Percentiles rank a stretch among this genome's conserved stretches.
phyloP scores from a whole-genome alignment of 177 flowering plant genomes.

The Vitis hybrid region DNA sequence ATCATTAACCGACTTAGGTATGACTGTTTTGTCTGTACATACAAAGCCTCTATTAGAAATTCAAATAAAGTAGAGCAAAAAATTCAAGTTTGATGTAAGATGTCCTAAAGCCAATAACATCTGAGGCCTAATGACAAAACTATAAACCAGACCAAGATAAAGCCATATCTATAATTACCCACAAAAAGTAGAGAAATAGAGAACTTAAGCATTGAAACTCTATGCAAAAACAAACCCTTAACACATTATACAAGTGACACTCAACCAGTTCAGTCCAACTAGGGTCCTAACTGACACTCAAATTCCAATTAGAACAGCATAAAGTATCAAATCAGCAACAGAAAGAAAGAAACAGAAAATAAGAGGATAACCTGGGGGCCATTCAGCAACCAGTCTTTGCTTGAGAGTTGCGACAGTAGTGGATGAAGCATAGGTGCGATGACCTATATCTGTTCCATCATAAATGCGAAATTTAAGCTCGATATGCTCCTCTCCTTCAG shows the following conservation, averaged over 20 bases:
- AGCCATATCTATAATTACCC: not conserved
- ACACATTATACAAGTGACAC: not conserved
- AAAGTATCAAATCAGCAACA: not conserved
- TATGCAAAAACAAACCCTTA: not conserved
- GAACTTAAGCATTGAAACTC: not conserved
- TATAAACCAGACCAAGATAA: not conserved
- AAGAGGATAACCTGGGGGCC: conserved; percentile 55
- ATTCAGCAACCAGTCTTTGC: conserved; percentile 51
- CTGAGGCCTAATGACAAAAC: not conserved
- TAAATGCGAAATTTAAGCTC: conserved; percentile 59
- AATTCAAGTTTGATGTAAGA: no score
- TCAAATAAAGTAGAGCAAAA: not conserved
- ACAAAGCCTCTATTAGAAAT: not conserved
- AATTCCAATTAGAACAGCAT: not conserved
- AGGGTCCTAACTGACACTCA: not conserved
- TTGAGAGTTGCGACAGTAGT: conserved; percentile 43
- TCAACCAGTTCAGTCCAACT: not conserved
- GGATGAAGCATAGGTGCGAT: conserved; percentile 38
- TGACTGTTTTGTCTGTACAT: conserved; percentile 43
- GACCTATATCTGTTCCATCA: conserved; percentile 61
- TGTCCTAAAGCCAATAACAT: no score
- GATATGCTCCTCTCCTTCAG: conserved; percentile 36
- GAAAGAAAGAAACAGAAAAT: not conserved
- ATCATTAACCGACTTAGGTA: conserved; percentile 53
- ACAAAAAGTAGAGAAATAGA: not conserved